Evolutionary conservation across 768 basidiomycete species (phyloP), one percentile per base, ranked within the genome.

Genomic region (Auriscalpium microsporum): DNA sequence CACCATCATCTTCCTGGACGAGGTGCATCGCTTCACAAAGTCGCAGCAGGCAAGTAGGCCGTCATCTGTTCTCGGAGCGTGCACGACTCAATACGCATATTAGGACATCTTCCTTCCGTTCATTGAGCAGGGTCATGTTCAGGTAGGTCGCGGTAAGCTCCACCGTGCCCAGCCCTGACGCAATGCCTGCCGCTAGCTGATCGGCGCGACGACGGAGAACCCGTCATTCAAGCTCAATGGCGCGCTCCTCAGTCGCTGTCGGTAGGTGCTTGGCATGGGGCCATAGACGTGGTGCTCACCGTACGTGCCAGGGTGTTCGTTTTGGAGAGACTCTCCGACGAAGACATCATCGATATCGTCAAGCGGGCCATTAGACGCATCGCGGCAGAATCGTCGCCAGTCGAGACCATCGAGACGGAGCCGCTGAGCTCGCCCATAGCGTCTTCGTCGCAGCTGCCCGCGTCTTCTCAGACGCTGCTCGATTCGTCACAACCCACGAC

Each of bases 141-240:
- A 86, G 69, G 81, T 82, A 47, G 57, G 28, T 28, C 28, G 28
- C 28, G 28, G 28, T 4, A 4, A 28, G 28, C 28, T 28, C 28
- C 28, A 28, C 5, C 28, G 28, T 28, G 28, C 28, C 21, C 28
- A 2, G 28, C 28, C 28, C 28, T 28, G 28, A 28, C 28, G 28
- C 28, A 28, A 28, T 28, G 28, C 5, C 1, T 4, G 28, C 17
- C 16, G 37, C 13, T 38, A 86, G 80, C 71, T 90, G 33, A 79
- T 91, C 62, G 89, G 89, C 28, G 89, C 90, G 1, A 94, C 90
- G 3, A 93, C 90, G 1, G 91, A 94, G 68, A 94, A 94, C 58
- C 90, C 90, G 1, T 90, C 87, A 0, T 94, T 94, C 72, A 88
- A 86, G 61, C 67, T 90, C 35, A 87, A 83, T 16, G 76, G 81